Evolutionary conservation across 345 rosid genomes (phyloP), one percentile per base, ranked within the genome.

Genomic region (Raphanus sativus): DNA sequence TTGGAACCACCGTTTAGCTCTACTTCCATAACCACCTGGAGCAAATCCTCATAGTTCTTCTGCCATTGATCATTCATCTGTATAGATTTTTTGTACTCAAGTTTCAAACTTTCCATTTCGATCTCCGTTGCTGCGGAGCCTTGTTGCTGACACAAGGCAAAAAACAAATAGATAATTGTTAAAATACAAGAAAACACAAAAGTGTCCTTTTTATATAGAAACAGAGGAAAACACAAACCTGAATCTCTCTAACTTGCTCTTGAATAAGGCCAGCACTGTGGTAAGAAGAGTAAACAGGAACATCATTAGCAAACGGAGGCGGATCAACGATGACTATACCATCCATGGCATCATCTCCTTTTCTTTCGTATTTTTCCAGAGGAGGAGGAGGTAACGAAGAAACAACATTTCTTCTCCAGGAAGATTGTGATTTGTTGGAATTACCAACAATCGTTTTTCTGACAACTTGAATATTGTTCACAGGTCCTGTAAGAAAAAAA

Each of bases 61-160:
- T 86, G 88, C 96, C 88, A 88, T 60, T 85, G 88, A 48, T 77
- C 75, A 80, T 80, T 85, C 87, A 85, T 81, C 74, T 85, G 80
- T 70, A 62, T 30, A 1, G 81, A 75, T 65, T 73, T 83, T 59
- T 79, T 68, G 50, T 64, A 38, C 45, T 89, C 93, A 50, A 69
- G 82, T 87, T 88, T 90, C 68, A 87, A 62, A 74, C 84, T 89
- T 80, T 87, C 89, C 74, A 83, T 71, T 82, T 89, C 96, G 71
- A 88, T 85, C 83, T 91, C 90, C 17, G 85, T 80, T 45, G 93
- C 91, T 26, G 88, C 88, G 30, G 85, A 73, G 64, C 78, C 71
- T 79, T 79, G 82, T 74, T 79, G 75, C 82, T 79, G 82, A 62
- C 8, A 67, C 26, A 48, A 65, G 0, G 0, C 50, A 16, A 62